Conservation (phyloP, 2,329 filamentous ascomycete genomes). For the Colletotrichum higginsianum region DNA sequence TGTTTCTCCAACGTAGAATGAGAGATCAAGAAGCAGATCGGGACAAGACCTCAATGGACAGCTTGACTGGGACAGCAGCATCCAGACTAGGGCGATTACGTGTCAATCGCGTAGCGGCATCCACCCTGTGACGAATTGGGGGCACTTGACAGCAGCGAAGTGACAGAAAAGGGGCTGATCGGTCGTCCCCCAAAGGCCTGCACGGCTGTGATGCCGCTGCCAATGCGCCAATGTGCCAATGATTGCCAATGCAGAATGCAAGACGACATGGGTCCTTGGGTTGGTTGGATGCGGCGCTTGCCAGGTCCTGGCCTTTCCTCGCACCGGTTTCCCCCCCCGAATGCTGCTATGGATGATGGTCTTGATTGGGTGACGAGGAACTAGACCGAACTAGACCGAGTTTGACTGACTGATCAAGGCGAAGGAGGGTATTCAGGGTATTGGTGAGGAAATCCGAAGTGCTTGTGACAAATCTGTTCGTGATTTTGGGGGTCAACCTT, state of each 20-base stretch:
- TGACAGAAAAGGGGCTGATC: constrained; percentile 34
- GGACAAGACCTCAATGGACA: constrained; percentile 1
- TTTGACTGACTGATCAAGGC: background rate
- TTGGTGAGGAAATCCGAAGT: background rate
- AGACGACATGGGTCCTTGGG: constrained; percentile 2
- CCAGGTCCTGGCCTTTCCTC: constrained; percentile 4
- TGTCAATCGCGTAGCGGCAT: constrained; percentile 38
- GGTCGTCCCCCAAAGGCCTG: constrained; percentile 15
- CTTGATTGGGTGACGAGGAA: background rate
- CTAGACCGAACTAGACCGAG: too few relatives aligned
- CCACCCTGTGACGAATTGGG: constrained; percentile 38
- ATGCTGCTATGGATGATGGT: constrained; percentile 7
- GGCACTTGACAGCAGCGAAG: constrained; percentile 24
- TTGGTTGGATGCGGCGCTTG: constrained; percentile 34
- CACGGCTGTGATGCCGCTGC: constrained; percentile 22
- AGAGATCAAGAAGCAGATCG: constrained; percentile 3
- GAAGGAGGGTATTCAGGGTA: constrained; percentile 1
- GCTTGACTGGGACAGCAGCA: constrained; percentile 16
- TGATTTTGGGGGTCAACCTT: too few relatives aligned
- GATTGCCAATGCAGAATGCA: constrained; percentile 33
- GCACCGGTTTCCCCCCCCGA: constrained; percentile 13
- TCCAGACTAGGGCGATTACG: constrained; percentile 31
- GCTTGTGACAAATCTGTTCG: background rate
- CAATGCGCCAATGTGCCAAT: constrained; percentile 7
- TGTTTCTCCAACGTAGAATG: background rate